Conservation (phyloP, 257 asterid species). For the Paraleonurus japonicus region DNA sequence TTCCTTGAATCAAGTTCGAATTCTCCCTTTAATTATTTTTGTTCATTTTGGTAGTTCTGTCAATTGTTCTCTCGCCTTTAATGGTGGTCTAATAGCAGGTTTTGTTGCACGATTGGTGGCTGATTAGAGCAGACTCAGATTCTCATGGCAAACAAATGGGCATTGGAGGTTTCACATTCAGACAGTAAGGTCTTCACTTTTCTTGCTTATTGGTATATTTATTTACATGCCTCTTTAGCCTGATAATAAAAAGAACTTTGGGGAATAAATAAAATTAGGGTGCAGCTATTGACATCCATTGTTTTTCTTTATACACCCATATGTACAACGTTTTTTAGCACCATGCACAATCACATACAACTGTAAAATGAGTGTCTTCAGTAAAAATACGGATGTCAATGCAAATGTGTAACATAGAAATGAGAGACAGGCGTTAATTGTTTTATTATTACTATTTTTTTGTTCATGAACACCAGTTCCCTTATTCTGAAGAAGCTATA, state of each 20-base stretch:
- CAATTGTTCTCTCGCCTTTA: neutral
- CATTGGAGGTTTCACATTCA: conserved; percentile 47
- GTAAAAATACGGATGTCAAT: too few species aligned
- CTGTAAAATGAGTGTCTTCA: too few species aligned
- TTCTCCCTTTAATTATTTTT: neutral
- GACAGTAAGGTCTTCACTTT: conserved; percentile 25
- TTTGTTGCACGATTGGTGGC: conserved; percentile 64
- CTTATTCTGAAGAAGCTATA: conserved; percentile 12
- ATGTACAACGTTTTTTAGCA: too few species aligned
- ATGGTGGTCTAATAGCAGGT: conserved; percentile 26
- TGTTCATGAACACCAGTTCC: too few species aligned
- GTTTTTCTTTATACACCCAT: too few species aligned
- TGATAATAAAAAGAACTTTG: neutral
- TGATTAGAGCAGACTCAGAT: conserved; percentile 39
- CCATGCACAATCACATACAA: too few species aligned
- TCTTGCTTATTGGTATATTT: conserved; percentile 3
- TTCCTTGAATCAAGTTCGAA: conserved; percentile 26
- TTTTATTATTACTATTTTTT: neutral
- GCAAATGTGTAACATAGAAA: neutral
- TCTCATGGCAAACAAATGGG: conserved; percentile 41
- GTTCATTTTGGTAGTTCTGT: neutral
- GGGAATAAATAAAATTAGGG: neutral
- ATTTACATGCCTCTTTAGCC: neutral
- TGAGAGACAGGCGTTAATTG: neutral
- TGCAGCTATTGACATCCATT: too few species aligned